Evolutionary conservation across 2,329 filamentous ascomycete species (phyloP).

Genomic region (Didymella pomorum): DNA sequence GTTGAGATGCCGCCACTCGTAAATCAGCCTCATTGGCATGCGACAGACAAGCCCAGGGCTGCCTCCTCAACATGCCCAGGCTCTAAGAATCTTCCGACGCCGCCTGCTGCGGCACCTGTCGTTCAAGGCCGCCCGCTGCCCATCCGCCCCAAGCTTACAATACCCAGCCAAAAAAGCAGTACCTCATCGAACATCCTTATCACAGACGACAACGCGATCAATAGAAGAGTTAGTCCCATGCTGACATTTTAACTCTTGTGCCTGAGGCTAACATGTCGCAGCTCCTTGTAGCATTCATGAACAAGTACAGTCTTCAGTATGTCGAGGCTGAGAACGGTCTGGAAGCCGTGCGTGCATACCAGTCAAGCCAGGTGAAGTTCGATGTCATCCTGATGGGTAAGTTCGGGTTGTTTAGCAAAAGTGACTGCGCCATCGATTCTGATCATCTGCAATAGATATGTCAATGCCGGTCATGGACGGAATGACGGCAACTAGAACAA

Average conservation of each 20-base stretch:
- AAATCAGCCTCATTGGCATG: slow-evolving; percentile 5
- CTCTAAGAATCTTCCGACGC: not conserved
- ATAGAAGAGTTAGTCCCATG: slow-evolving; percentile 41
- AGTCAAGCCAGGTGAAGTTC: slow-evolving; percentile 24
- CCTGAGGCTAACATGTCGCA: slow-evolving; percentile 23
- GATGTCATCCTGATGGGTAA: slow-evolving; percentile 46
- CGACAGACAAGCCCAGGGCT: not conserved
- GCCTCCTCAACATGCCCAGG: not conserved
- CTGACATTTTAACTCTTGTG: not conserved
- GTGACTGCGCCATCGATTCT: not conserved
- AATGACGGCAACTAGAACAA: slow-evolving; percentile 44
- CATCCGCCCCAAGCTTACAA: not conserved
- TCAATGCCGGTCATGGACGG: slow-evolving; percentile 52
- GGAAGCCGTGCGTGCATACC: slow-evolving; percentile 41
- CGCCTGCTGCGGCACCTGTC: not conserved
- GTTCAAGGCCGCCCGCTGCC: not conserved
- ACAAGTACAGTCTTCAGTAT: slow-evolving; percentile 34
- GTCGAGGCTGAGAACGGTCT: slow-evolving; percentile 45
- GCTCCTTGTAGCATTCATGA: slow-evolving; percentile 46
- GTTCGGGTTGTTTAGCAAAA: not conserved
- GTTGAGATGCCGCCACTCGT: slow-evolving; percentile 9
- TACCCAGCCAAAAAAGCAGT: not conserved
- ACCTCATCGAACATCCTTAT: slow-evolving; percentile 39
- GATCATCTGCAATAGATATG: slow-evolving; percentile 32
- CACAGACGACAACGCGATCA: slow-evolving; percentile 52